Percentiles rank a stretch among this genome's conserved stretches.
Conservation (phyloP, 495 filamentous ascomycete genomes). For the Niebla homalea region DNA sequence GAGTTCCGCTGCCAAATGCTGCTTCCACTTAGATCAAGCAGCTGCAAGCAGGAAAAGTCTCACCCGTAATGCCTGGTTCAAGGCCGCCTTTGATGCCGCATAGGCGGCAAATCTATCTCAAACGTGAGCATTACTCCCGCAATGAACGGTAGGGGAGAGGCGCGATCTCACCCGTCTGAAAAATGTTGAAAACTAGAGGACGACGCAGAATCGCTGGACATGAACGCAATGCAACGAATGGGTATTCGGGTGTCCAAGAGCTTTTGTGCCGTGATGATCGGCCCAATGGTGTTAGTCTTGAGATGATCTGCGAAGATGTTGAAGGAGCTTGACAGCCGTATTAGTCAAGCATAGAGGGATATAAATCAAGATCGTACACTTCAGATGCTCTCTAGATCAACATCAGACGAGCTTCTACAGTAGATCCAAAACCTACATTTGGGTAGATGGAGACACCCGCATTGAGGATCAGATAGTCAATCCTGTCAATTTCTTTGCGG, state of each 20-base stretch:
- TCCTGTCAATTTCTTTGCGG: conserved; percentile 21
- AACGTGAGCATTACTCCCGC: background rate
- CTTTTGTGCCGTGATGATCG: conserved; percentile 40
- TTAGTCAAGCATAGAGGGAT: background rate
- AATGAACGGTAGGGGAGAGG: background rate
- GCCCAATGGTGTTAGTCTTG: conserved; percentile 43
- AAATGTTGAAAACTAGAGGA: conserved; percentile 33
- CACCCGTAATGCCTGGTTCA: conserved; percentile 41
- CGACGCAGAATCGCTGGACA: conserved; percentile 40
- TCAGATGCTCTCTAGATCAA: conserved; percentile 35
- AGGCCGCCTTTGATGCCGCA: conserved; percentile 42
- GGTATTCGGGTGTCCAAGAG: conserved; percentile 31
- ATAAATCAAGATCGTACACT: conserved; percentile 22
- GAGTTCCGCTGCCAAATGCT: conserved; percentile 42
- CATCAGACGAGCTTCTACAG: conserved; percentile 1
- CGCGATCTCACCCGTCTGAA: conserved; percentile 34
- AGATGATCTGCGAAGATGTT: conserved; percentile 39
- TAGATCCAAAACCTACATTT: conserved; percentile 24
- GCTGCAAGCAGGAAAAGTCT: background rate
- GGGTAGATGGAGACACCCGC: conserved; percentile 46
- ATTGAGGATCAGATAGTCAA: conserved; percentile 42
- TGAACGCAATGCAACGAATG: conserved; percentile 35
- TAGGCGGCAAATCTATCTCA: conserved; percentile 38
- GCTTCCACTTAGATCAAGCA: background rate
- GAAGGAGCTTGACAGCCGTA: conserved; percentile 28